phyloP scores from a whole-genome alignment of 2,329 filamentous ascomycete genomes.

The Fusarium sp. region DNA sequence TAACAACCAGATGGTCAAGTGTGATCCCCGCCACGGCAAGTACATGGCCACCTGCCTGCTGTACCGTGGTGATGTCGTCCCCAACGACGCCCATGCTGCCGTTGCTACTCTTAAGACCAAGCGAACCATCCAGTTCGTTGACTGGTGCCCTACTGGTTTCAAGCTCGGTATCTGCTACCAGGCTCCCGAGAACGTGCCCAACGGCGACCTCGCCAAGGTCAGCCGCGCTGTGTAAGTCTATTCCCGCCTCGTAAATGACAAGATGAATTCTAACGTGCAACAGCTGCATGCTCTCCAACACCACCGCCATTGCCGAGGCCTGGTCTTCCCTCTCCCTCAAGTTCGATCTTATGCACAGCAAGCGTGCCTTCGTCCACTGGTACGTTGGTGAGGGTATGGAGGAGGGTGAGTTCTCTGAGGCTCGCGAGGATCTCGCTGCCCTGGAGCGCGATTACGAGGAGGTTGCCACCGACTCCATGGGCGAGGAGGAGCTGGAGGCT shows the following conservation, averaged over 20 bases:
- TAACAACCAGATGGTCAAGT: slow-evolving; percentile 84
- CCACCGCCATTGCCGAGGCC: slow-evolving; percentile 78
- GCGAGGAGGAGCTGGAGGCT: slow-evolving; percentile 86
- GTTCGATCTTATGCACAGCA: slow-evolving; percentile 83
- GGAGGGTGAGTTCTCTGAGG: slow-evolving; percentile 90
- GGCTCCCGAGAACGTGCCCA: slow-evolving; percentile 93
- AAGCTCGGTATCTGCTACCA: slow-evolving; percentile 83
- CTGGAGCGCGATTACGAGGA: slow-evolving; percentile 90
- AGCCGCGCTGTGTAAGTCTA: slow-evolving; percentile 92
- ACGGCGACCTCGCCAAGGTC: slow-evolving; percentile 97
- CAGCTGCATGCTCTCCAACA: slow-evolving; percentile 81
- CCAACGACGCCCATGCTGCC: slow-evolving; percentile 75
- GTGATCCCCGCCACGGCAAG: slow-evolving; percentile 79
- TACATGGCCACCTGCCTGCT: slow-evolving; percentile 81
- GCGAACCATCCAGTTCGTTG: slow-evolving; percentile 78
- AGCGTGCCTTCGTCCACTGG: slow-evolving; percentile 82
- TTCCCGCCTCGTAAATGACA: not conserved
- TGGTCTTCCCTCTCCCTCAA: slow-evolving; percentile 80
- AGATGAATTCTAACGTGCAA: not conserved
- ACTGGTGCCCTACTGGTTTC: slow-evolving; percentile 82
- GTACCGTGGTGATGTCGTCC: slow-evolving; percentile 78
- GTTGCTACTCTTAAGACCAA: slow-evolving; percentile 77
- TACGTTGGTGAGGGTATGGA: slow-evolving; percentile 93
- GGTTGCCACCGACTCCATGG: slow-evolving; percentile 93
- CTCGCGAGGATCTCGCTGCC: slow-evolving; percentile 85